Evolutionary conservation across 2,329 filamentous ascomycete genomes (phyloP).

Genomic region (Aureobasidium zeae): DNA sequence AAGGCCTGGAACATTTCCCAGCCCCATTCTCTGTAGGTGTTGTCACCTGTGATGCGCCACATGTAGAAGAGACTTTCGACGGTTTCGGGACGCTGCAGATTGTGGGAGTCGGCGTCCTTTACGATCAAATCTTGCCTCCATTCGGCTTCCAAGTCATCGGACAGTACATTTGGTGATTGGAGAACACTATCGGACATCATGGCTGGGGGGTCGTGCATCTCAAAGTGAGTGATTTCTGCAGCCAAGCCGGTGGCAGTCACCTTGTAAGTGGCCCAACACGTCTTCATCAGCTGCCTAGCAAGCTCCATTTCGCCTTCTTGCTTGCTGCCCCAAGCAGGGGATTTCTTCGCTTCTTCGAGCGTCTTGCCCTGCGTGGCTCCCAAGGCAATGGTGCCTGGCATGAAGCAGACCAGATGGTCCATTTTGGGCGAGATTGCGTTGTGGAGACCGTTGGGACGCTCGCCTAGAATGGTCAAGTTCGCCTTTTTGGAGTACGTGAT

Average conservation of each 20-base stretch:
- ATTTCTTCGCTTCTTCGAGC: constrained; percentile 64
- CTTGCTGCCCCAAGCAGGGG: constrained; percentile 60
- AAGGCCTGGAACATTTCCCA: constrained; percentile 98
- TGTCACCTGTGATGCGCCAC: constrained; percentile 93
- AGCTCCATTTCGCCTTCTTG: constrained; percentile 82
- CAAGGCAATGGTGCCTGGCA: constrained; percentile 90
- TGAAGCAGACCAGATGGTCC: constrained; percentile 96
- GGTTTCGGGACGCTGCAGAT: constrained; percentile 90
- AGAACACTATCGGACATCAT: constrained; percentile 46
- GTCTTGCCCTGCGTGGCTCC: constrained; percentile 71
- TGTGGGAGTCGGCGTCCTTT: constrained; percentile 76
- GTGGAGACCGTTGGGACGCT: constrained; percentile 66
- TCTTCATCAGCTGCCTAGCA: constrained; percentile 85
- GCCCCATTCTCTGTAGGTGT: constrained; percentile 86
- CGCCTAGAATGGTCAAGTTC: constrained; percentile 80
- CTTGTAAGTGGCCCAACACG: constrained; percentile 97
- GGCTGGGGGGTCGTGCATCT: constrained; percentile 59
- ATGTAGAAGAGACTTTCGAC: constrained; percentile 97
- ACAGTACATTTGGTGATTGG: constrained; percentile 31
- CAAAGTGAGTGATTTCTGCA: constrained; percentile 87
- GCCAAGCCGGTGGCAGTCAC: constrained; percentile 84
- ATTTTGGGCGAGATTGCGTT: constrained; percentile 71
- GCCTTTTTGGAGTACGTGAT: constrained; percentile 76
- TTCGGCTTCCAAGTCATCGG: constrained; percentile 45
- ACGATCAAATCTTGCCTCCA: constrained; percentile 76